Percentiles rank a stretch among this genome's conserved stretches.
phyloP scores from a whole-genome alignment of 2,329 filamentous ascomycete species.

The Periconia digitata region DNA sequence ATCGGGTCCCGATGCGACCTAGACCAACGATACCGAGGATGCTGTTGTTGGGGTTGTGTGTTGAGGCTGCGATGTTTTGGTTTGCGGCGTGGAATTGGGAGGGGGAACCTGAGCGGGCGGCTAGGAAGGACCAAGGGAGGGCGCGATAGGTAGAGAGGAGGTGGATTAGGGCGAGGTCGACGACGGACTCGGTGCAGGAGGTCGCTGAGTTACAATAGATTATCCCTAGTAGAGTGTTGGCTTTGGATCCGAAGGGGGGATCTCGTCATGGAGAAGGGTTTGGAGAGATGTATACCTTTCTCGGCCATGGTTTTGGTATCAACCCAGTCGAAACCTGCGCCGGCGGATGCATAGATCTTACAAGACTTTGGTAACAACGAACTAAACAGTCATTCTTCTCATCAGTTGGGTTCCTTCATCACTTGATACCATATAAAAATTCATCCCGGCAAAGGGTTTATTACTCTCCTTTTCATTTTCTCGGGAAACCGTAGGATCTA shows the following conservation, averaged over 20 bases:
- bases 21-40: conserved; percentile 69
- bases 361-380: conserved; percentile 52
- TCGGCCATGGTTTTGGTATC: conserved; percentile 62
- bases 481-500: not conserved
- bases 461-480: not conserved
- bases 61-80: conserved; percentile 58
- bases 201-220: conserved; percentile 73
- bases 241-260: not conserved
- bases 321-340: conserved; percentile 66
- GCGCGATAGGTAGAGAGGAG: conserved; percentile 70
- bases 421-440: not conserved
- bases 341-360: conserved; percentile 61
- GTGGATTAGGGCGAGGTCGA: conserved; percentile 69
- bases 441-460: too few species aligned
- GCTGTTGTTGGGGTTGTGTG: conserved; percentile 65
- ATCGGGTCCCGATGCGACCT: conserved; percentile 55
- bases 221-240: conserved; percentile 50
- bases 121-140: conserved; percentile 64
- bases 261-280: not conserved
- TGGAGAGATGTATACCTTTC: conserved; percentile 48
- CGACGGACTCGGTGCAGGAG: conserved; percentile 71
- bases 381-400: conserved; percentile 41
- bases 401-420: conserved; percentile 10
- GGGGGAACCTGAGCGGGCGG: conserved; percentile 52
- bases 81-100: conserved; percentile 61